phyloP scores from a whole-genome alignment of 2,329 filamentous ascomycete genomes.

The Volutella citrinella region DNA sequence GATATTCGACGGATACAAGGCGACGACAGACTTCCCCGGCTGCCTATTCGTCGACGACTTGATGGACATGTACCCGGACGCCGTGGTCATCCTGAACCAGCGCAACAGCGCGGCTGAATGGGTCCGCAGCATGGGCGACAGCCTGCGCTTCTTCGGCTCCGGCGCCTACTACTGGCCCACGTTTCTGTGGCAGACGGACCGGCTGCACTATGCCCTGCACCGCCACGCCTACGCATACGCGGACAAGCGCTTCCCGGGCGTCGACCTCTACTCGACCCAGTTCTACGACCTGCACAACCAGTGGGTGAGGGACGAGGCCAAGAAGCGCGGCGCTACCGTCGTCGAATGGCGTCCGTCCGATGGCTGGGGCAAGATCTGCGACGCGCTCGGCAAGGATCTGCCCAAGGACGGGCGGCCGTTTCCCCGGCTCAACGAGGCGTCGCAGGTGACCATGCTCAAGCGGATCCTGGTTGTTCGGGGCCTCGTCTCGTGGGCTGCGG shows the following conservation, averaged over 20 bases:
- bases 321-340: conserved; percentile 22
- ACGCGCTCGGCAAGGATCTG: conserved; percentile 23
- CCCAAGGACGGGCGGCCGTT: conserved; percentile 3
- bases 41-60: conserved; percentile 30
- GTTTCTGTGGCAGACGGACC: conserved; percentile 22
- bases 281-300: conserved; percentile 16
- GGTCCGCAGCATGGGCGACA: conserved; percentile 20
- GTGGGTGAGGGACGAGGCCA: conserved; percentile 26
- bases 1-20: conserved; percentile 28
- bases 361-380: conserved; percentile 40
- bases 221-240: conserved; percentile 2
- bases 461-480: conserved; percentile 3
- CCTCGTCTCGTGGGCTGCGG: conserved; percentile 7
- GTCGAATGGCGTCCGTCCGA: conserved; percentile 26
- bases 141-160: conserved; percentile 23
- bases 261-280: conserved; percentile 4
- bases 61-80: conserved; percentile 36
- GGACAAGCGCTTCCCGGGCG: neutral
- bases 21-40: conserved; percentile 26
- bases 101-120: conserved; percentile 20
- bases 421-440: conserved; percentile 9
- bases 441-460: conserved; percentile 5
- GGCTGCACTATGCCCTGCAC: conserved; percentile 21
- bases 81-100: conserved; percentile 29
- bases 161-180: conserved; percentile 19